phyloP scores from a whole-genome alignment of 345 rosid species.

The Heritiera littoralis region DNA sequence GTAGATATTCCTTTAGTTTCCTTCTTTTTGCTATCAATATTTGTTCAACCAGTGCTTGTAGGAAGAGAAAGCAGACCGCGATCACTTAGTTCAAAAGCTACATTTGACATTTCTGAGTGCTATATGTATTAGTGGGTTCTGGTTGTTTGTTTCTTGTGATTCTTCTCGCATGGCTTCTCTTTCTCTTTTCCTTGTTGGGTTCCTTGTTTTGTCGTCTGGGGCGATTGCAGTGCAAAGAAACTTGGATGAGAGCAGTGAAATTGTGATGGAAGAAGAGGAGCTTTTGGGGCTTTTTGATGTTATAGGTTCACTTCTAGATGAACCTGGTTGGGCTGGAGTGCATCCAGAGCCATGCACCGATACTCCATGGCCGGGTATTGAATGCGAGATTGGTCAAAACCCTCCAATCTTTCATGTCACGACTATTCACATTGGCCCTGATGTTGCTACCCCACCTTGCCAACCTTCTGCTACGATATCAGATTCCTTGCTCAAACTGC shows the following conservation, averaged over 20 bases:
- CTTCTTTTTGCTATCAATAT: not conserved
- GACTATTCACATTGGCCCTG: slow-evolving; percentile 45
- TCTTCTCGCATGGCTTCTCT: slow-evolving; percentile 35
- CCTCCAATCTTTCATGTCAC: slow-evolving; percentile 44
- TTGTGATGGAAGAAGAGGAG: slow-evolving; percentile 41
- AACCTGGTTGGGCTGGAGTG: slow-evolving; percentile 38
- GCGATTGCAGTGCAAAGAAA: slow-evolving; percentile 18
- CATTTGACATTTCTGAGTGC: not conserved
- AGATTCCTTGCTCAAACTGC: slow-evolving; percentile 40
- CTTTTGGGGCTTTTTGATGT: slow-evolving; percentile 41
- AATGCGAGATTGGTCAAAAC: slow-evolving; percentile 40
- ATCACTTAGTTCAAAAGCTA: not conserved
- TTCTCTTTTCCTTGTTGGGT: slow-evolving; percentile 25
- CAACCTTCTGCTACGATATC: slow-evolving; percentile 41
- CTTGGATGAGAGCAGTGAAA: slow-evolving; percentile 5
- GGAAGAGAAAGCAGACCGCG: not conserved
- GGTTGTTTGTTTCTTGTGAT: not conserved
- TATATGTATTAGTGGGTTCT: not conserved
- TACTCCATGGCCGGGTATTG: slow-evolving; percentile 55
- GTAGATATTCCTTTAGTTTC: slow-evolving; percentile 17
- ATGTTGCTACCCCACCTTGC: slow-evolving; percentile 42
- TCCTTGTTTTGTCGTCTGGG: slow-evolving; percentile 35
- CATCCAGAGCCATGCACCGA: slow-evolving; percentile 51
- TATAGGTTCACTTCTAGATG: slow-evolving; percentile 38
- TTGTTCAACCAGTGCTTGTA: not conserved